phyloP scores from a whole-genome alignment of 768 basidiomycete genomes.

The Lepiota brunneoincarnata region DNA sequence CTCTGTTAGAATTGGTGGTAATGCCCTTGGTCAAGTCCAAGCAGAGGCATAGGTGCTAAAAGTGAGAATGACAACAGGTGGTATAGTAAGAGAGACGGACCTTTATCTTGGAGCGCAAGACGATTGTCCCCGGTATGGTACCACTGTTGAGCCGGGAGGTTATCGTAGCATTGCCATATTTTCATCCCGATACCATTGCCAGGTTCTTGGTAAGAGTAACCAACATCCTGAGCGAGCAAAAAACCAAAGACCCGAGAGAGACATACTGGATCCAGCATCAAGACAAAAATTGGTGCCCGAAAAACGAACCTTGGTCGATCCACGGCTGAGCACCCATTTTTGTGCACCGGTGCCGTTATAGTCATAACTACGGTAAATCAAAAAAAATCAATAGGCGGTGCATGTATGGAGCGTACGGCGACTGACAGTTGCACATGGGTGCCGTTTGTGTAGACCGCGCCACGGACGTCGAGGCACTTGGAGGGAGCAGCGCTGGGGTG shows the following conservation, averaged over 20 bases:
- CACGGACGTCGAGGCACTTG: slow-evolving; percentile 34
- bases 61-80: background rate
- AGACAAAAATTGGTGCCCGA: slow-evolving; percentile 32
- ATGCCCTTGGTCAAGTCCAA: slow-evolving; percentile 15
- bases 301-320: slow-evolving; percentile 25
- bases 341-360: slow-evolving; percentile 30
- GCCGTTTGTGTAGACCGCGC: slow-evolving; percentile 25
- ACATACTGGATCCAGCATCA: slow-evolving; percentile 31
- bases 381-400: background rate
- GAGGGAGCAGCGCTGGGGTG: slow-evolving; percentile 24
- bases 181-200: slow-evolving; percentile 28
- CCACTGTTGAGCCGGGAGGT: slow-evolving; percentile 33
- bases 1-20: slow-evolving; percentile 8
- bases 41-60: slow-evolving; percentile 10
- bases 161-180: slow-evolving; percentile 34
- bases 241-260: background rate
- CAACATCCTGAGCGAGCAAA: background rate
- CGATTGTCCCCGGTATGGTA: slow-evolving; percentile 27
- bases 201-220: slow-evolving; percentile 17
- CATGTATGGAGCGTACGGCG: too few species aligned
- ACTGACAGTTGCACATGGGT: slow-evolving; percentile 33
- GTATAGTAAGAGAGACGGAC: too few species aligned
- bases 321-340: slow-evolving; percentile 26
- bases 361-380: slow-evolving; percentile 25
- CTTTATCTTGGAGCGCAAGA: slow-evolving; percentile 18